Evolutionary conservation across 208 protist genomes (phyloP).

Genomic region (Trypanosoma congolense): DNA sequence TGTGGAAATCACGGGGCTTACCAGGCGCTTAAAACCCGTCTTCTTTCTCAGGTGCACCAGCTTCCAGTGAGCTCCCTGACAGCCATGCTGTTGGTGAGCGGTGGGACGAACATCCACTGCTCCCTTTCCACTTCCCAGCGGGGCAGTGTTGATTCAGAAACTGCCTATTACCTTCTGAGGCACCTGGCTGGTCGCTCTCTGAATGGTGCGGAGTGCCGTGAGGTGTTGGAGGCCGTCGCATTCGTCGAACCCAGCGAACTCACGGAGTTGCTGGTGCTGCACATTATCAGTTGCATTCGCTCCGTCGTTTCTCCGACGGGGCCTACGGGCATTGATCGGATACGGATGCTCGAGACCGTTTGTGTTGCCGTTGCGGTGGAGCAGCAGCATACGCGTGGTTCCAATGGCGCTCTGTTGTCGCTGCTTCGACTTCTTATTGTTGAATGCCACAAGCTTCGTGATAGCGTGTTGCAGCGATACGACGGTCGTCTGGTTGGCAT

Average conservation of each 20-base stretch:
- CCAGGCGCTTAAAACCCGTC: constrained; percentile 5
- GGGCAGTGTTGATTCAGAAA: neutral
- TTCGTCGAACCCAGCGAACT: constrained; percentile 8
- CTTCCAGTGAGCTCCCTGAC: constrained; percentile 15
- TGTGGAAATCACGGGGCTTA: constrained; percentile 6
- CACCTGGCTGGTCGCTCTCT: constrained; percentile 9
- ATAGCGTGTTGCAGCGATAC: constrained; percentile 12
- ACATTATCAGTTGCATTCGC: constrained; percentile 12
- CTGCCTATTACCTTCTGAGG: constrained; percentile 9
- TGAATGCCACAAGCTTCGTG: constrained; percentile 7
- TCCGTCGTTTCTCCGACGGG: neutral
- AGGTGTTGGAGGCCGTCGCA: constrained; percentile 13
- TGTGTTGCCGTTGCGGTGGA: constrained; percentile 13
- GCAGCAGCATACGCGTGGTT: constrained; percentile 1
- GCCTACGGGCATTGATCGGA: neutral
- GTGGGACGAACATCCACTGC: too few relatives aligned
- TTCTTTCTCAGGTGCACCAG: constrained; percentile 18
- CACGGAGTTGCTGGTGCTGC: constrained; percentile 1
- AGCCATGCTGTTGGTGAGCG: constrained; percentile 4
- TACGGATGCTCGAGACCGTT: constrained; percentile 3
- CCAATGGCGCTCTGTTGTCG: neutral
- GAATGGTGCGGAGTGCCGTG: constrained; percentile 4
- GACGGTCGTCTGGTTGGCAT: constrained; percentile 10
- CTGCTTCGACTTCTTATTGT: constrained; percentile 7
- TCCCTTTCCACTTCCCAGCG: too few relatives aligned